Percentiles rank a stretch among this genome's conserved stretches.
Conservation (phyloP, 1,139 yeast genomes). For the Suhomyces terraborum region DNA sequence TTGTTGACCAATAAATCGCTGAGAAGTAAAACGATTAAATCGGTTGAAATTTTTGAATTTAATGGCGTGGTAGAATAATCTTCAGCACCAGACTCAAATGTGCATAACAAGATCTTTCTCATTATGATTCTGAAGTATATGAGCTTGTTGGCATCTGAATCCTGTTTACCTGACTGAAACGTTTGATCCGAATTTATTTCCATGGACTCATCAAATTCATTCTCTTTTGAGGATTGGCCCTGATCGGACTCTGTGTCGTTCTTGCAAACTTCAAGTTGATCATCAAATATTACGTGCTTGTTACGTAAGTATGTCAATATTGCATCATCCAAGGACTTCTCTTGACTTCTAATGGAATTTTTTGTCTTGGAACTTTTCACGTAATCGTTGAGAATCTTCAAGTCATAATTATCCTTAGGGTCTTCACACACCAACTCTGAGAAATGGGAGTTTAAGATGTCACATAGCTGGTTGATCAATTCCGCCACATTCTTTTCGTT, state of each 20-base stretch:
- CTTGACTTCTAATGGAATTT: slow-evolving; percentile 9
- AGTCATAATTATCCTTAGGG: slow-evolving; percentile 7
- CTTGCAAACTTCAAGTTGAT: neutral
- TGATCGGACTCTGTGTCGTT: neutral
- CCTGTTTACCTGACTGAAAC: neutral
- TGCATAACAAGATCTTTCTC: slow-evolving; percentile 24
- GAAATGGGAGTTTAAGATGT: slow-evolving; percentile 33
- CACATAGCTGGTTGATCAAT: slow-evolving; percentile 29
- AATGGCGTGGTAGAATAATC: slow-evolving; percentile 19
- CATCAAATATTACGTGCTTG: slow-evolving; percentile 20
- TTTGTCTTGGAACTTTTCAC: neutral
- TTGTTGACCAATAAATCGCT: slow-evolving; percentile 41
- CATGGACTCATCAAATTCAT: neutral
- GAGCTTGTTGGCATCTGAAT: slow-evolving; percentile 11
- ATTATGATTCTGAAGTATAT: slow-evolving; percentile 31
- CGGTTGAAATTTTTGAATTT: slow-evolving; percentile 33
- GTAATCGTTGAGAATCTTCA: slow-evolving; percentile 10
- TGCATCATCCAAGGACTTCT: neutral
- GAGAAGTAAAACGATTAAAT: slow-evolving; percentile 31
- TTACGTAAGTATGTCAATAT: slow-evolving; percentile 12
- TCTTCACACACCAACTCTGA: slow-evolving; percentile 20
- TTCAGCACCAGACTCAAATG: slow-evolving; percentile 19
- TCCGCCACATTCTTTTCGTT: slow-evolving; percentile 17
- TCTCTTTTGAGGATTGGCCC: neutral
- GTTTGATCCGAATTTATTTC: neutral